Base-by-base conservation (phyloP, 345 rosid species). In the Jatropha curcas region DNA sequence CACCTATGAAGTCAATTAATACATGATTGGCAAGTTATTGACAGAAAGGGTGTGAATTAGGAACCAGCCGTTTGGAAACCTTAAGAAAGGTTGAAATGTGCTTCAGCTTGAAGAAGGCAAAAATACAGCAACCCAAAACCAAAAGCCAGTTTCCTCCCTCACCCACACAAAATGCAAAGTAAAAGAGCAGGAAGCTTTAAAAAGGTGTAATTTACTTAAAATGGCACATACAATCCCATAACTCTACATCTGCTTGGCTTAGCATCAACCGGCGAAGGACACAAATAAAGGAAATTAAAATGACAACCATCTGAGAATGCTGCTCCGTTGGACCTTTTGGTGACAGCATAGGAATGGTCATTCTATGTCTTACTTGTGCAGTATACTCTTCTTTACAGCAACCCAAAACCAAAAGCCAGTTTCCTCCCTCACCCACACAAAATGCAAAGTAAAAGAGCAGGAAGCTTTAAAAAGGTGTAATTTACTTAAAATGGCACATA, bases 371-470 rank as follows among this genome's bases (percentile, higher is more conserved):
- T 80, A 94, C 85, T 90, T 95, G 86, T 92, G 99, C 77, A 92
- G 84, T 80, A 91, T 68, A 50, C 94, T 81, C 88, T 86, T 91
- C 88, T 91, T 95, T n/a, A n/a, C n/a, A n/a, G n/a, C n/a, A n/a
- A n/a, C n/a, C n/a, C n/a, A n/a, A n/a, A n/a, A n/a, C n/a, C n/a
- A n/a, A n/a, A n/a, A n/a, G n/a, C n/a, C n/a, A n/a, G n/a, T n/a
- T n/a, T n/a, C n/a, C n/a, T n/a, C 43, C 10, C 12, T 1, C 43
- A 39, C 10, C 20, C 14, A 48, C 52, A 48, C n/a, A n/a, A n/a
- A n/a, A n/a, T n/a, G n/a, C n/a, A 17, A 48, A 48, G 17, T 13
- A 48, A 17, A 48, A 13, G 5, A 2, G 52, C 2, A 48, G 5
- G 17, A 0, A 16, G 20, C n/a, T 48, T 7, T 41, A 41, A 7